Percentiles rank a stretch among this genome's conserved stretches.
These are phyloP conservation scores for Pyrus betulifolia DNA, from an alignment of 306 rosid genomes.

Conservation along the genomic window DNA sequence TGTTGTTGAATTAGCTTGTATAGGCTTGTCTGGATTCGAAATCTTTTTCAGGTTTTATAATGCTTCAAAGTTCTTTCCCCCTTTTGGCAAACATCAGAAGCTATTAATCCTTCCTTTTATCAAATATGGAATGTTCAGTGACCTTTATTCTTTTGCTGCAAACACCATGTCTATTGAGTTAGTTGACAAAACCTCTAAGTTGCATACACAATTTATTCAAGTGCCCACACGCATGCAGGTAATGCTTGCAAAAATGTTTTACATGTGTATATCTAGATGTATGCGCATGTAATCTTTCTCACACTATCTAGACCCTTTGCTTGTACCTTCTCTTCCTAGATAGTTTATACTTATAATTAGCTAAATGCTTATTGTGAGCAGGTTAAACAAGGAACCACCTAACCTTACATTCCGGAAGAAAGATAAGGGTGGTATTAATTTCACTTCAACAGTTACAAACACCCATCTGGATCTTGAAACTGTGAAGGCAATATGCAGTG, in stretches of 20 bases:
- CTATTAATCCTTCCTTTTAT: background rate
- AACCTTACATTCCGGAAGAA: constrained; percentile 86
- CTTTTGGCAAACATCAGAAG: background rate
- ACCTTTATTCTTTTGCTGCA: background rate
- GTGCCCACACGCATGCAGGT: background rate
- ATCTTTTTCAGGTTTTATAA: background rate
- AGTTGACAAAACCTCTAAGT: background rate
- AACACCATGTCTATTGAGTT: background rate
- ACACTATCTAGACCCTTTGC: background rate
- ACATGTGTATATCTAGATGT: background rate
- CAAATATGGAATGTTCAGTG: too few species aligned
- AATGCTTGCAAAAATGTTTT: background rate
- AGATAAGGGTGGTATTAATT: constrained; percentile 93
- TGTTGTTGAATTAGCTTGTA: background rate
- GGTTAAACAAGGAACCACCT: constrained; percentile 97
- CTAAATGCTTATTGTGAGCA: constrained; percentile 22
- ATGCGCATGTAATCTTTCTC: background rate
- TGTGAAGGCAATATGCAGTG: constrained; percentile 91
- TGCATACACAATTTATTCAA: background rate
- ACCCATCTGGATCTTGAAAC: constrained; percentile 91
- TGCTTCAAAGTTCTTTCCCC: background rate
- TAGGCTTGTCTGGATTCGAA: background rate
- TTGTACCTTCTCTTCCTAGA: background rate
- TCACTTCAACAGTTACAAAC: constrained; percentile 82
- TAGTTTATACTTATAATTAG: background rate